Evolutionary conservation across 2,329 filamentous ascomycete species (phyloP).

Genomic region (Botrytis aclada): DNA sequence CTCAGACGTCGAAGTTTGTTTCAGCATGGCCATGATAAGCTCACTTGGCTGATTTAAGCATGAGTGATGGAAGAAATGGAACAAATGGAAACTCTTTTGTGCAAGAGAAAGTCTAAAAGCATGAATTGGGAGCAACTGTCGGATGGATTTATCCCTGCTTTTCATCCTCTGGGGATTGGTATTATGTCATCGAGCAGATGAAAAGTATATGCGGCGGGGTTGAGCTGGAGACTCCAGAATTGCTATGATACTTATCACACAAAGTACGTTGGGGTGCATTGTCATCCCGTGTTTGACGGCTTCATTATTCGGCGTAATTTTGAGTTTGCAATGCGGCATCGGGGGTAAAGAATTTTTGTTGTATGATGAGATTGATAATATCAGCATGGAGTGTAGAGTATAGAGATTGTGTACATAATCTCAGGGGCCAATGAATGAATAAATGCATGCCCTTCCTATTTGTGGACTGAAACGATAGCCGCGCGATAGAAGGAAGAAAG

Average conservation of each 20-base stretch:
- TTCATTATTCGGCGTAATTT: not conserved
- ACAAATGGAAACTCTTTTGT: not conserved
- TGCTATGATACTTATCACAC: not conserved
- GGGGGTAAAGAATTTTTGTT: not conserved
- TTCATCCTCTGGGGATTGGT: not conserved
- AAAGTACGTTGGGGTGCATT: not conserved
- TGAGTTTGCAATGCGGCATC: not conserved
- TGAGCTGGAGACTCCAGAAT: slow-evolving; percentile 7
- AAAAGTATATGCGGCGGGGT: slow-evolving; percentile 6
- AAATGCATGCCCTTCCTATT: not conserved
- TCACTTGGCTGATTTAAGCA: slow-evolving; percentile 8
- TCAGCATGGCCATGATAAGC: not conserved
- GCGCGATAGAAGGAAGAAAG: not conserved
- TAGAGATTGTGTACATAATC: not conserved
- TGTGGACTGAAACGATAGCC: not conserved
- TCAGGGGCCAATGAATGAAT: not conserved
- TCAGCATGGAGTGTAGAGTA: not conserved
- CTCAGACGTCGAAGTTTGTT: not conserved
- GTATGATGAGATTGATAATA: not conserved
- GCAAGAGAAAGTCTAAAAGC: not conserved
- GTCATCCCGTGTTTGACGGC: not conserved
- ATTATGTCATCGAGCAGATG: slow-evolving; percentile 12
- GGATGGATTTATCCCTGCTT: slow-evolving; percentile 1
- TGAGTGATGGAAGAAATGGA: not conserved
- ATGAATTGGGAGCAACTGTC: not conserved